phyloP scores from a whole-genome alignment of 2,329 filamentous ascomycete genomes.

The Chrysoporthe austroafricana region DNA sequence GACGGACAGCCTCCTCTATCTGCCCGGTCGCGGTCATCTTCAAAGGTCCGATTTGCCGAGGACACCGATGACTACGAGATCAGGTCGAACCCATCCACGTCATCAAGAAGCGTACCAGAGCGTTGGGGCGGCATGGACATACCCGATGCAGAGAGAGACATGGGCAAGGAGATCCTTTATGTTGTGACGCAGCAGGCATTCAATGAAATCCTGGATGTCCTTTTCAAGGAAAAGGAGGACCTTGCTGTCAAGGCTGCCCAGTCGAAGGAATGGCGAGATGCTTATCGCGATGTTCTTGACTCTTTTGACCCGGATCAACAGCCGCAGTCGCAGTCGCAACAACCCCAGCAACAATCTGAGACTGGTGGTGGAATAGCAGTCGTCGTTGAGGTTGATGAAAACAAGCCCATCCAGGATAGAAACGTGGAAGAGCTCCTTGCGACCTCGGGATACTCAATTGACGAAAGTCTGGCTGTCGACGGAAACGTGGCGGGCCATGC shows the following conservation, averaged over 20 bases:
- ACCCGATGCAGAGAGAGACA: constrained; percentile 78
- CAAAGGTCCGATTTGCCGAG: constrained; percentile 78
- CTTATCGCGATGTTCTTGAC: constrained; percentile 54
- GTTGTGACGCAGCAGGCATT: constrained; percentile 90
- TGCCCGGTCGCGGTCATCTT: constrained; percentile 71
- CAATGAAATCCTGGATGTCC: constrained; percentile 85
- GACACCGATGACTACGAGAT: constrained; percentile 71
- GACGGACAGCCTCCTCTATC: constrained; percentile 45
- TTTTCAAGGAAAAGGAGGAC: constrained; percentile 84
- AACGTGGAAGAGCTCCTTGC: constrained; percentile 47
- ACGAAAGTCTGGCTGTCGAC: constrained; percentile 29
- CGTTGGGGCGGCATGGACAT: constrained; percentile 80
- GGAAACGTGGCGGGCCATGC: constrained; percentile 22
- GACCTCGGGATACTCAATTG: constrained; percentile 50
- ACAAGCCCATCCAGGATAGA: constrained; percentile 36
- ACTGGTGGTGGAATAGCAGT: constrained; percentile 32
- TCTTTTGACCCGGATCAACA: constrained; percentile 40
- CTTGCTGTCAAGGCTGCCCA: constrained; percentile 69
- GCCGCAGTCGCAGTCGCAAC: constrained; percentile 9
- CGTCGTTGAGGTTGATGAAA: constrained; percentile 25
- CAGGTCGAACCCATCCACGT: constrained; percentile 72
- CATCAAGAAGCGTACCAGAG: constrained; percentile 72
- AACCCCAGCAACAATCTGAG: constrained; percentile 22
- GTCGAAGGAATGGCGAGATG: constrained; percentile 64
- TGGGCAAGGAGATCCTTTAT: constrained; percentile 86